Base-by-base conservation (phyloP, 164 flowering plant species). In the Chimonanthus praecox region DNA sequence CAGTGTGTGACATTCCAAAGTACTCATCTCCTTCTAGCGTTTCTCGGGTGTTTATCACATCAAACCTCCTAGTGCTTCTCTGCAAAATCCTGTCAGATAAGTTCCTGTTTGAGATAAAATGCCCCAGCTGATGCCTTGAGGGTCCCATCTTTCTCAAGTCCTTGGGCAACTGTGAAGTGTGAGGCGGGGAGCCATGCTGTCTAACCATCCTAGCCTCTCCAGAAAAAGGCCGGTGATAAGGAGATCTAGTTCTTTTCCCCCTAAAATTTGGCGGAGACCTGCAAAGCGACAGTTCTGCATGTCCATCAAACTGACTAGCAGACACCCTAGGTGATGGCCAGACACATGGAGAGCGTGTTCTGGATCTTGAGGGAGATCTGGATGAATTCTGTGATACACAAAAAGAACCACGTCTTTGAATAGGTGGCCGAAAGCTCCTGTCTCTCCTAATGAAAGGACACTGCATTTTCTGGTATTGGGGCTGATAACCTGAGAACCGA, bases 301-400 rank as follows among this genome's bases (percentile, higher is more conserved):
- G 88, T 45, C 85, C 84, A 72, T 73, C 68, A 78, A 85, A 84
- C n/a, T 79, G 87, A 77, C 83, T 86, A 15, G 86, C 81, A 10
- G 88, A 84, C 80, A 87, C 78, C 64, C 90, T 78, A 69, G 87
- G 86, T 71, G 91, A 78, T 45, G 85, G 70, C 92, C 94, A 86
- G 49, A 82, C 83, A 60, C 82, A 80, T 65, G 90, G 90, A 15
- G 94, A 83, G 21, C 84, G 86, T 58, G 85, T 62, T 64, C 90
- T 73, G 51, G 84, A 70, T 68, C 84, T 79, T 69, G 82, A 76
- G 13, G 94, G 94, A 68, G 94, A 90, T 77, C 83, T 87, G 16
- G 94, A 87, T 2, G 79, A 82, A 60, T 82, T 73, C 67, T 78
- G 81, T 67, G 83, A 77, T 2, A 76, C 64, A 67, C 71, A 33